A percentile compares a stretch with the other conserved stretches of the same genome.
phyloP scores from a whole-genome alignment of 2,329 filamentous ascomycete genomes.

The Microsporum ferrugineum region DNA sequence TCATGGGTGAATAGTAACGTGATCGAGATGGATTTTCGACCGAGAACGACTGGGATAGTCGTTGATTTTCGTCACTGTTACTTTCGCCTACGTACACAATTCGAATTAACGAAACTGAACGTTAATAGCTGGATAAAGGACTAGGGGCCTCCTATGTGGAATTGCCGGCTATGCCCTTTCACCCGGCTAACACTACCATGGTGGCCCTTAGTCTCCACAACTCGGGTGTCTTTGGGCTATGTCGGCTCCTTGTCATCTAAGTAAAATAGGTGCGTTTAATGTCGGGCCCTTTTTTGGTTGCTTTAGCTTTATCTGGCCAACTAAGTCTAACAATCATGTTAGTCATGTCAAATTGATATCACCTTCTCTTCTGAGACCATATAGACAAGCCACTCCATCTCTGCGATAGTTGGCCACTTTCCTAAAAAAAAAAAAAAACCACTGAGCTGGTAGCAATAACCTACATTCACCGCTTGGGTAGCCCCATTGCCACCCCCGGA shows the following conservation, averaged over 20 bases:
- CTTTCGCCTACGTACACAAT: background rate
- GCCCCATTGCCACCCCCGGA: background rate
- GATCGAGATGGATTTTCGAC: background rate
- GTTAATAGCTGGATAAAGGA: background rate
- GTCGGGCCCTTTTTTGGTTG: background rate
- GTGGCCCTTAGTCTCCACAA: background rate
- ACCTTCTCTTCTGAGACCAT: background rate
- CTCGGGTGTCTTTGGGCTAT: background rate
- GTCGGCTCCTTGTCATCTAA: background rate
- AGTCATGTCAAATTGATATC: background rate
- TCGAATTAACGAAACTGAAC: background rate
- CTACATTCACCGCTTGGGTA: background rate
- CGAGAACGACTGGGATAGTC: background rate
- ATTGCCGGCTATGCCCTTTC: background rate
- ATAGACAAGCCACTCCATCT: background rate
- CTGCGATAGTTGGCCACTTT: background rate
- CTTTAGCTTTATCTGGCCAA: background rate
- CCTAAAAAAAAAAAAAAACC: too few species aligned
- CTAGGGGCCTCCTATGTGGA: background rate
- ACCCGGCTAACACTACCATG: background rate
- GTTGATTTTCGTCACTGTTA: background rate
- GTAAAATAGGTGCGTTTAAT: background rate
- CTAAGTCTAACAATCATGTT: background rate
- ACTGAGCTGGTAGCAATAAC: too few species aligned
- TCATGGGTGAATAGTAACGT: background rate